Conservation (phyloP, 495 filamentous ascomycete genomes). For the Pyrenula massariospora region DNA sequence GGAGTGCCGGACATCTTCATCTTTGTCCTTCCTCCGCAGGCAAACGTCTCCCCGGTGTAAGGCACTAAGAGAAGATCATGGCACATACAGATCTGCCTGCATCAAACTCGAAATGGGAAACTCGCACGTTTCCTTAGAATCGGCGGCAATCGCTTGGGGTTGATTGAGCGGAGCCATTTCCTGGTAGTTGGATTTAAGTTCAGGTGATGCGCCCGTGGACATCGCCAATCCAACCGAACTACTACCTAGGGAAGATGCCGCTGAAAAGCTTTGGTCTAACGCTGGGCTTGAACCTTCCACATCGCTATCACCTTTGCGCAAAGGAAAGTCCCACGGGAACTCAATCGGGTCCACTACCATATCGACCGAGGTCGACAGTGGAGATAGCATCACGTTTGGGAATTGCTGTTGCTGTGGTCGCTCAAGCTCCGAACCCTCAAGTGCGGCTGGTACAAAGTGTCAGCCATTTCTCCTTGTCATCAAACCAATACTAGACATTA, state of each 20-base stretch:
- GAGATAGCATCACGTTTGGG: background rate
- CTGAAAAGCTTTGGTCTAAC: too few relatives aligned
- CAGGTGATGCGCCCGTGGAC: too few relatives aligned
- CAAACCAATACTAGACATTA: background rate
- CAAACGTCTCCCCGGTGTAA: background rate
- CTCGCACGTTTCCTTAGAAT: background rate
- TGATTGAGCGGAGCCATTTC: too few relatives aligned
- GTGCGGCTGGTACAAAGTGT: background rate
- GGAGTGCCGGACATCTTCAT: too few relatives aligned
- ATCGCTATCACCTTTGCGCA: background rate
- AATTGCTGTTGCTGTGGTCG: background rate
- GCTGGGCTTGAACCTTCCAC: background rate
- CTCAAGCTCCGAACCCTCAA: background rate
- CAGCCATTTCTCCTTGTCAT: too few relatives aligned
- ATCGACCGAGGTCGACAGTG: background rate
- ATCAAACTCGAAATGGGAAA: conserved; percentile 1
- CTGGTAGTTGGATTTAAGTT: too few relatives aligned
- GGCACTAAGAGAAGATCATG: background rate
- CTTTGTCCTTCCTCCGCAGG: too few relatives aligned
- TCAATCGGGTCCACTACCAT: too few relatives aligned
- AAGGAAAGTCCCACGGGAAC: background rate
- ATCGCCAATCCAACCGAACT: too few relatives aligned
- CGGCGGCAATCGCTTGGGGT: background rate
- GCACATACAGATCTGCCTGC: conserved; percentile 5
- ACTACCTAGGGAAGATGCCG: too few relatives aligned